These are phyloP conservation scores for Elongisporangium prolatum DNA, from an alignment of 352 stramenopile genomes.

Conservation along the genomic window DNA sequence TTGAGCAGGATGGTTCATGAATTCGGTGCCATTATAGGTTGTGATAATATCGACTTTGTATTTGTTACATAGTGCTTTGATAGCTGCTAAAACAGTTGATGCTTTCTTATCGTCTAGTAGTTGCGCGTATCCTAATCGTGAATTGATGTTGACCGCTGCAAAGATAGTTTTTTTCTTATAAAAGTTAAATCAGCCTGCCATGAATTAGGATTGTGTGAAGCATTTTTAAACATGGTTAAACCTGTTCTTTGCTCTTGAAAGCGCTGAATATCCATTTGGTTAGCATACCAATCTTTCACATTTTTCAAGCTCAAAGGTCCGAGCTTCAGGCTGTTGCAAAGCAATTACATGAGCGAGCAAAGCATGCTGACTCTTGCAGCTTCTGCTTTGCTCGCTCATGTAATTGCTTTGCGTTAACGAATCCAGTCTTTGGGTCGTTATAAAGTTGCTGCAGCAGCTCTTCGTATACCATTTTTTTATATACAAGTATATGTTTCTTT, in stretches of 20 bases:
- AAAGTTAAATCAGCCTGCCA: conserved; percentile 20
- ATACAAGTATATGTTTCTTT: too few species aligned
- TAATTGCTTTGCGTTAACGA: too few species aligned
- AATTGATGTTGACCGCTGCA: conserved; percentile 20
- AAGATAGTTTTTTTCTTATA: conserved; percentile 13
- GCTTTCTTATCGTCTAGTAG: conserved; percentile 8
- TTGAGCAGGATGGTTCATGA: conserved; percentile 8
- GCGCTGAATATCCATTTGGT: conserved; percentile 9
- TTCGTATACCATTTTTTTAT: too few species aligned
- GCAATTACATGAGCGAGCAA: too few species aligned
- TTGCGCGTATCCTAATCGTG: conserved; percentile 16
- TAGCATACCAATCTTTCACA: conserved; percentile 14
- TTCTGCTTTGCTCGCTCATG: too few species aligned
- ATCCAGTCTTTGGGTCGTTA: too few species aligned
- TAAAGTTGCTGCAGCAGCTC: too few species aligned
- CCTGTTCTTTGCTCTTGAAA: conserved; percentile 9
- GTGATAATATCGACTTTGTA: conserved; percentile 14
- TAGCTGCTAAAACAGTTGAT: conserved; percentile 2
- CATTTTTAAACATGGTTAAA: conserved; percentile 10
- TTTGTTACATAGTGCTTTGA: conserved; percentile 4
- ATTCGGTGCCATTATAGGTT: conserved; percentile 20
- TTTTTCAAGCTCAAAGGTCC: too few species aligned
- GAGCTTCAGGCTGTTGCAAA: too few species aligned
- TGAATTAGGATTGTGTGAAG: conserved; percentile 10
- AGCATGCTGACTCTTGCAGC: too few species aligned